Base-by-base conservation (phyloP, 306 rosid species). In the Malus asiatica region DNA sequence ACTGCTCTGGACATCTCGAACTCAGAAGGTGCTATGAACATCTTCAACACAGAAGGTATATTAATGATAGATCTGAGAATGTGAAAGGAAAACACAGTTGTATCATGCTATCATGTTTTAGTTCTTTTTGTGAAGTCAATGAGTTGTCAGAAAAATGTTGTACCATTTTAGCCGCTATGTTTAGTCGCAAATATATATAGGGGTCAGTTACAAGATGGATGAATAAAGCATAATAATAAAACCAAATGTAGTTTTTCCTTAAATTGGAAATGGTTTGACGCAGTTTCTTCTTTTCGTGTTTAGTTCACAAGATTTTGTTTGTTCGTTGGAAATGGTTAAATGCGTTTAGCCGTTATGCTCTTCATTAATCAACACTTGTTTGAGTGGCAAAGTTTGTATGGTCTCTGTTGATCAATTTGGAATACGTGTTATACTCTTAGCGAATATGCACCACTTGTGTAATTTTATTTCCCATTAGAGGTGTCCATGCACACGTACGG, bases 31-130 rank as follows among this genome's bases (percentile, higher is more conserved):
- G 16, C 16, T 45, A 45, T 45, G 16, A 44, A 45, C 51, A 42
- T 42, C 45, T 44, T 62, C 75, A 66, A 55, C 23, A 61, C 27
- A n/a, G 82, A 83, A 81, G 83, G 89, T 81, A 81, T 70, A 65
- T 23, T 71, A 74, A 74, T 66, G 78, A 44, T 72, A 68, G 64
- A 80, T 11, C 66, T 74, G 23, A 62, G 87, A 72, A 86, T 88
- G 66, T 61, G 82, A 64, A 82, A 40, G 44, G 80, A 72, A 61
- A 53, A 53, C 20, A 8, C 35, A 51, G 74, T 30, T 30, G 33
- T 30, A 30, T 30, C 33, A 30, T 30, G 33, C 4, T 30, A 30
- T 30, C 33, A 30, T 30, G 33, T 30, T 30, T 30, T 30, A 30
- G 33, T 63, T 71, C 53, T 57, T 27, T 77, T 27, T 25, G 5